phyloP scores from a whole-genome alignment of 345 rosid species.

The Syzygium aromaticum region DNA sequence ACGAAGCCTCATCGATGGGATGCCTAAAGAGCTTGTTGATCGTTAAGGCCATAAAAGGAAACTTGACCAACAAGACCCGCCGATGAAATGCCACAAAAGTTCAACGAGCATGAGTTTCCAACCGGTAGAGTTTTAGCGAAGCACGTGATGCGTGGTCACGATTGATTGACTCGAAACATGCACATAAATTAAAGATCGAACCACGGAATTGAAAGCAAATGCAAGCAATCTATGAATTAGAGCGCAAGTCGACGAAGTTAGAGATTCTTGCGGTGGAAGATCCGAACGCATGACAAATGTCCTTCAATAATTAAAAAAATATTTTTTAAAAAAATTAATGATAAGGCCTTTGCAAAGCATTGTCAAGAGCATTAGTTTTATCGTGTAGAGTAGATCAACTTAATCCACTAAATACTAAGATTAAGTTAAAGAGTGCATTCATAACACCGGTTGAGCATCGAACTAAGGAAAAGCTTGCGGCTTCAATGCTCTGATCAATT shows the following conservation, averaged over 20 bases:
- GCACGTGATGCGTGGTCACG: accelerated
- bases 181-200: neutral
- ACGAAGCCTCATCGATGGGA: accelerated
- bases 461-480: neutral
- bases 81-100: neutral
- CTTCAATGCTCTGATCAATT: neutral
- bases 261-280: neutral
- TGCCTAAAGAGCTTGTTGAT: neutral
- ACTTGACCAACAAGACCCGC: too few species aligned
- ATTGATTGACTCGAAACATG: neutral
- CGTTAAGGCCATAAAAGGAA: neutral
- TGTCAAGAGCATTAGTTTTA: neutral
- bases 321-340: neutral
- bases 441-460: neutral
- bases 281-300: neutral
- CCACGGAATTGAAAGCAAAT: neutral
- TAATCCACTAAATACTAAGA: neutral
- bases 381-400: neutral
- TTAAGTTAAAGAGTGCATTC: neutral
- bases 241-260: neutral
- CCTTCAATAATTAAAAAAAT: neutral
- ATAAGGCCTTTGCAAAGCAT: neutral
- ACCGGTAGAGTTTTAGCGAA: accelerated
- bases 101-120: neutral
- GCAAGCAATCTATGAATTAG: neutral